Conservation (phyloP, 2,329 filamentous ascomycete genomes). For the Zasmidium cellare region DNA sequence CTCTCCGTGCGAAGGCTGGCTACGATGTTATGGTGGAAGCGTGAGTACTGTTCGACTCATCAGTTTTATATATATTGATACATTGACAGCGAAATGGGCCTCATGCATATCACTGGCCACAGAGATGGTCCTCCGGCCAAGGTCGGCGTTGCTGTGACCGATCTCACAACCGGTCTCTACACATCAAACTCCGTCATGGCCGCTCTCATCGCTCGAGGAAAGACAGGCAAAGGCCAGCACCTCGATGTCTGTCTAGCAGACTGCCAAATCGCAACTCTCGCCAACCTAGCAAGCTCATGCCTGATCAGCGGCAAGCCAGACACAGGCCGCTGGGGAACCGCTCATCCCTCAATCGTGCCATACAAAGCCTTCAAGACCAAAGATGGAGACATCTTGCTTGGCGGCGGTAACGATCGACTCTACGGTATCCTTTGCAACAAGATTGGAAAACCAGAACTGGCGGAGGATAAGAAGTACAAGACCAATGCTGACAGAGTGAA, state of each 20-base stretch:
- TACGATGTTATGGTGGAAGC: conserved; percentile 99
- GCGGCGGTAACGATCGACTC: conserved; percentile 63
- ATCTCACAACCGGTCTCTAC: conserved; percentile 92
- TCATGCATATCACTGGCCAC: conserved; percentile 97
- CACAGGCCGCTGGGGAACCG: conserved; percentile 89
- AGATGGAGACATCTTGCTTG: conserved; percentile 64
- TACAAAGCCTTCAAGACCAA: conserved; percentile 77
- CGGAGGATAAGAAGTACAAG: conserved; percentile 55
- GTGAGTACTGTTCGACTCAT: conserved; percentile 26
- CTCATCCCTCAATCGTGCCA: conserved; percentile 96
- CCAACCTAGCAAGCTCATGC: conserved; percentile 93
- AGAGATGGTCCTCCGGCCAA: conserved; percentile 91
- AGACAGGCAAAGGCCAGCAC: conserved; percentile 80
- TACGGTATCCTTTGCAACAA: conserved; percentile 61
- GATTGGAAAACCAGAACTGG: conserved; percentile 60
- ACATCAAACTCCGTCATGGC: conserved; percentile 96
- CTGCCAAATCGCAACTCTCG: conserved; percentile 88
- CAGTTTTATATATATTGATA: conserved; percentile 3
- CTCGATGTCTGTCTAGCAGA: conserved; percentile 91
- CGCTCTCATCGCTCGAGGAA: conserved; percentile 73
- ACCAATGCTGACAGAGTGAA: conserved; percentile 62
- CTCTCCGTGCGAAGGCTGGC: conserved; percentile 81
- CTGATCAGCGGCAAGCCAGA: conserved; percentile 87
- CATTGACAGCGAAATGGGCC: conserved; percentile 69
- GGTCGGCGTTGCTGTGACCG: conserved; percentile 94